Conservation (phyloP, 2,329 filamentous ascomycete genomes). For the Capronia americana region DNA sequence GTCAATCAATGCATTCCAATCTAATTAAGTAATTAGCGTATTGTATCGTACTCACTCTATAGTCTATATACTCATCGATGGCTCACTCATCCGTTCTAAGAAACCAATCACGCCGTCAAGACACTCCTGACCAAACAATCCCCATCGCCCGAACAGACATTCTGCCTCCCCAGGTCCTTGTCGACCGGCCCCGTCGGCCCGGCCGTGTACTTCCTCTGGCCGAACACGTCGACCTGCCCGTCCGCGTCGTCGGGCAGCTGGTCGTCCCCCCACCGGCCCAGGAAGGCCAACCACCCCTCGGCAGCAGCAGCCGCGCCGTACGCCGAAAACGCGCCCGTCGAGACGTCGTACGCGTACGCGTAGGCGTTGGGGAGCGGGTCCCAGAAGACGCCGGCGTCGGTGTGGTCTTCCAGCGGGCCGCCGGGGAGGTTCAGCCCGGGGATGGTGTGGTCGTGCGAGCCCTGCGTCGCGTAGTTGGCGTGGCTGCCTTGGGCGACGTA, state of each 20-base stretch:
- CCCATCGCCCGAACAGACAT: slow-evolving; percentile 59
- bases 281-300: slow-evolving; percentile 63
- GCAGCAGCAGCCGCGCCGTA: slow-evolving; percentile 51
- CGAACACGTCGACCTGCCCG: slow-evolving; percentile 50
- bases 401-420: slow-evolving; percentile 60
- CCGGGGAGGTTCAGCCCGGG: slow-evolving; percentile 64
- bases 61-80: not conserved
- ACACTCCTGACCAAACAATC: slow-evolving; percentile 23
- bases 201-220: slow-evolving; percentile 61
- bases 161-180: slow-evolving; percentile 62
- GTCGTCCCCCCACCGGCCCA: slow-evolving; percentile 68
- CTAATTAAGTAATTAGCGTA: too few species aligned
- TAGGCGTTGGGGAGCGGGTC: slow-evolving; percentile 65
- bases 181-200: slow-evolving; percentile 68
- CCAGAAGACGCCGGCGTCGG: slow-evolving; percentile 63
- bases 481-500: slow-evolving; percentile 68
- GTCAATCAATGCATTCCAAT: too few species aligned
- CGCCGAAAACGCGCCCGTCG: slow-evolving; percentile 53
- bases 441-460: slow-evolving; percentile 67
- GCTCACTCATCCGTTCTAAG: too few species aligned
- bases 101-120: slow-evolving; percentile 19
- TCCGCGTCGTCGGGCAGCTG: slow-evolving; percentile 60
- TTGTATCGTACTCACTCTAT: too few species aligned
- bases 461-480: slow-evolving; percentile 67
- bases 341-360: slow-evolving; percentile 60